Evolutionary conservation across 768 basidiomycete genomes (phyloP), one percentile per base, ranked within the genome.

Genomic region (Xerocomellus amylosporus): DNA sequence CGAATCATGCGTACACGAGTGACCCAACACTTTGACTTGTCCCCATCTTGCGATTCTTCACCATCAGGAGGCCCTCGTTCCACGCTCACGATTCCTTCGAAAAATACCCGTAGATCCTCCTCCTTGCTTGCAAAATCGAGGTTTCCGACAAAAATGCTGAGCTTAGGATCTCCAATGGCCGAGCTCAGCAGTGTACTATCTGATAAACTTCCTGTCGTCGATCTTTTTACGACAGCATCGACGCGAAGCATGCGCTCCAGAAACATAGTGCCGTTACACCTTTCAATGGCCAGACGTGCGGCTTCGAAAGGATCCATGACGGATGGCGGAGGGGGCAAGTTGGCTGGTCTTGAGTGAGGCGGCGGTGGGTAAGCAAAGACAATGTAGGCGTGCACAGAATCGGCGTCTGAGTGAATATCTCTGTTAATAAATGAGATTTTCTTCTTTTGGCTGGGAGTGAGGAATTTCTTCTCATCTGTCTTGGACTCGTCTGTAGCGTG

Each of bases 371-470:
- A 84, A 1, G 91, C 90, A 68, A 98, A 93, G 19, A 98, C 93
- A 44, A 96, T 72, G 69, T 99, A 99, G 1, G 92, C 90, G 64
- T 94, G 90, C 54, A 91, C 82, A 17, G 83, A 79, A 61, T 84
- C 84, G 5, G 87, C 86, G 33, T 82, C 79, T 2, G 85, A 75
- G 71, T 98, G 93, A 64, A 98, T 84, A 61, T 96, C 92, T 50
- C 86, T 86, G 66, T 93, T 90, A 68, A 98, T 97, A 70, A 94
- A 97, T 0, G 93, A 91, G 49, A 98, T 84, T 59, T 87, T 90
- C 74, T 95, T 91, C 77, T 96, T 98, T 72, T 97, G 90, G 47
- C 79, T 80, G 0, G 91, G 80, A 8, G 83, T 90, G 47, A 97
- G 80, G 69, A 82, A 90, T 36, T 75, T 76, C 68, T 92, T 88